Evolutionary conservation across 208 protist species (phyloP).

Genomic region (Lotmaria passim): DNA sequence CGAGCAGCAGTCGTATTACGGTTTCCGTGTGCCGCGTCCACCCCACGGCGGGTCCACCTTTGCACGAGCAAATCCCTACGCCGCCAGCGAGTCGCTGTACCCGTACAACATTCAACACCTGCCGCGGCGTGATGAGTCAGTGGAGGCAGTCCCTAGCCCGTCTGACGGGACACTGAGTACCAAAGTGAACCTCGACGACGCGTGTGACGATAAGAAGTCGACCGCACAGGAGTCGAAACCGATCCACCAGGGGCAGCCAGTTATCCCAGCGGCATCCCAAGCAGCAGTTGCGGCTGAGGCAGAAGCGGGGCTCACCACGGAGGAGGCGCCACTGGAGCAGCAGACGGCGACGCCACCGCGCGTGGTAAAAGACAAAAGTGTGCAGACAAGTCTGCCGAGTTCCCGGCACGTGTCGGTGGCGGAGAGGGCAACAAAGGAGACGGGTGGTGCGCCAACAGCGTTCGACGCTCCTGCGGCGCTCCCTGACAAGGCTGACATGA

Average conservation of each 20-base stretch:
- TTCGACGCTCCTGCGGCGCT: background rate
- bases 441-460: background rate
- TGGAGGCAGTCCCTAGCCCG: background rate
- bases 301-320: no score
- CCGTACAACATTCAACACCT: conserved; percentile 17
- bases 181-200: background rate
- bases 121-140: background rate
- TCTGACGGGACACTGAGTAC: background rate
- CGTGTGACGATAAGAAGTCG: background rate
- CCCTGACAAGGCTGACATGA: background rate
- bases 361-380: conserved; percentile 4
- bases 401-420: background rate
- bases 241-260: no score
- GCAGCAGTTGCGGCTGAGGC: no score
- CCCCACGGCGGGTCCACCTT: background rate
- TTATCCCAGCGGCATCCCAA: no score
- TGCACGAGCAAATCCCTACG: background rate
- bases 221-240: background rate
- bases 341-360: background rate
- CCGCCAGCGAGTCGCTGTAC: background rate
- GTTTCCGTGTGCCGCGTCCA: background rate
- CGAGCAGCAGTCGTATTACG: background rate
- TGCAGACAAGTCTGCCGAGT: conserved; percentile 3
- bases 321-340: background rate
- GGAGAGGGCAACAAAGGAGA: background rate